Percentiles rank a stretch among this genome's conserved stretches.
These are phyloP conservation scores for Biscogniauxia mediterranea DNA, from an alignment of 2,329 filamentous ascomycete genomes.

Conservation along the genomic window DNA sequence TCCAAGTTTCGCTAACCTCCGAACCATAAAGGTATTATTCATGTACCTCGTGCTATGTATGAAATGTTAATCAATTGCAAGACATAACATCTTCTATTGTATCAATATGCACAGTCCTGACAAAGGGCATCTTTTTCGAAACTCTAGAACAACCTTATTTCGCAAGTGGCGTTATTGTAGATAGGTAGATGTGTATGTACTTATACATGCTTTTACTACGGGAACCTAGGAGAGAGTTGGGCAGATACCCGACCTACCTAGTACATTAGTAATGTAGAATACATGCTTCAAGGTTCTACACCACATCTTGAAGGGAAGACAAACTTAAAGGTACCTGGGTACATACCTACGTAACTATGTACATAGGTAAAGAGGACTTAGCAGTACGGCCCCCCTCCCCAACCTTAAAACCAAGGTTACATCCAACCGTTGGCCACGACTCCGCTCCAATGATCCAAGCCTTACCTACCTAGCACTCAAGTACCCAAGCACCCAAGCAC, in stretches of 20 bases:
- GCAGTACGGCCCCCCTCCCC: background rate
- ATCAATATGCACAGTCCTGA: background rate
- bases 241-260: background rate
- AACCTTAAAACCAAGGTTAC: slow-evolving; percentile 1
- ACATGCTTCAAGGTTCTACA: no score
- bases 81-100: background rate
- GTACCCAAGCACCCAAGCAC: no score
- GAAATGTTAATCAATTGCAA: background rate
- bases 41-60: no score
- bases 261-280: no score
- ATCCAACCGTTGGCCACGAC: background rate
- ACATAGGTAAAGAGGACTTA: background rate
- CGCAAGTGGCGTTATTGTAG: background rate
- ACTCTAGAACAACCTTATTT: background rate
- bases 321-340: no score
- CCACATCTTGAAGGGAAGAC: no score
- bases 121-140: background rate
- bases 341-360: no score
- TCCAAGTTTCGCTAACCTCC: background rate
- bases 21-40: background rate
- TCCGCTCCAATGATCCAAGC: background rate
- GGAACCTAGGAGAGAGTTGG: no score
- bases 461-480: no score
- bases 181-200: background rate
- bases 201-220: background rate